phyloP scores from a whole-genome alignment of 148 eudicot genomes.

The Chenopodium quinoa region DNA sequence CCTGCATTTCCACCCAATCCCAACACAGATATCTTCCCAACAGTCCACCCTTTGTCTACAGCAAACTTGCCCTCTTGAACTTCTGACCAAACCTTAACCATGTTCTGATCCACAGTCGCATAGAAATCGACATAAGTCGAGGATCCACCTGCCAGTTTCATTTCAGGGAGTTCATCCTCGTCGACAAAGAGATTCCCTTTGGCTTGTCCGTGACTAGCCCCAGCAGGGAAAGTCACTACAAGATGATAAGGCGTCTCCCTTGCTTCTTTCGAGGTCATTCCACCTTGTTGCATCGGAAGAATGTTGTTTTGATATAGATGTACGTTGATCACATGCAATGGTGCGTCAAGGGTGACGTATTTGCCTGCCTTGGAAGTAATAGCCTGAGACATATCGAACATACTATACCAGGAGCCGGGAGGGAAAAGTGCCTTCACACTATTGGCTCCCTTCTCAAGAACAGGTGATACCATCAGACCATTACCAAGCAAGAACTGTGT shows the following conservation, averaged over 20 bases:
- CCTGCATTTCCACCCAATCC: slow-evolving; percentile 55
- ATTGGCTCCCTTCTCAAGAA: slow-evolving; percentile 58
- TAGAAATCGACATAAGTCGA: slow-evolving; percentile 73
- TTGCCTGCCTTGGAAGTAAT: slow-evolving; percentile 46
- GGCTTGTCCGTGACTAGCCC: slow-evolving; percentile 53
- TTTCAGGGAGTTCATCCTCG: slow-evolving; percentile 84
- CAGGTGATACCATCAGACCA: slow-evolving; percentile 87
- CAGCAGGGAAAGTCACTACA: slow-evolving; percentile 71
- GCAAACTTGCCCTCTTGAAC: slow-evolving; percentile 84
- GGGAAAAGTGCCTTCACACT: slow-evolving; percentile 76
- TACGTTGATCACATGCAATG: slow-evolving; percentile 67
- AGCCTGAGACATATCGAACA: slow-evolving; percentile 72
- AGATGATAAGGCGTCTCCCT: slow-evolving; percentile 85
- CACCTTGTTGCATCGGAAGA: slow-evolving; percentile 90
- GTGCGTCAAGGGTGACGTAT: slow-evolving; percentile 64
- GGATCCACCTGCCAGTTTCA: slow-evolving; percentile 71
- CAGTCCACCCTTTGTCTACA: slow-evolving; percentile 62
- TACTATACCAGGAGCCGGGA: slow-evolving; percentile 78
- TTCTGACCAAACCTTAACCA: slow-evolving; percentile 78
- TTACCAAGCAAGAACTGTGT: slow-evolving; percentile 86
- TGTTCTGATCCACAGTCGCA: slow-evolving; percentile 44
- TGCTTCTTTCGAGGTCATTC: slow-evolving; percentile 75
- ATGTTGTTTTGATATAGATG: slow-evolving; percentile 77
- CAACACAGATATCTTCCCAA: slow-evolving; percentile 67
- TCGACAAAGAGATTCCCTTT: slow-evolving; percentile 81